Conservation (phyloP, 2,329 filamentous ascomycete species). For the Xylaria sp. region DNA sequence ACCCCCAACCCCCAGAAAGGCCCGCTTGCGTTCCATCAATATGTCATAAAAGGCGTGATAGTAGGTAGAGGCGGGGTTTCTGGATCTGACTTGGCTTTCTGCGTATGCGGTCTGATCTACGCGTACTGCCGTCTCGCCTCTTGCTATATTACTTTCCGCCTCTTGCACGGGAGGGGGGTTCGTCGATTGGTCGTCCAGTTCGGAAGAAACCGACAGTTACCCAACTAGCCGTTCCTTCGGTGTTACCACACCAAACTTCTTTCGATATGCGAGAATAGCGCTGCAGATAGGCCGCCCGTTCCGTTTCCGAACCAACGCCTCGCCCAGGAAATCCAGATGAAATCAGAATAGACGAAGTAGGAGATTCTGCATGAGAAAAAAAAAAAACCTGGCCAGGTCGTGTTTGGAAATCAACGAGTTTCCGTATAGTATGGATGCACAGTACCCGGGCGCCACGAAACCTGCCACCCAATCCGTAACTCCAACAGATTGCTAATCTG, state of each 20-base stretch:
- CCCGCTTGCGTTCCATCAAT: conserved; percentile 13
- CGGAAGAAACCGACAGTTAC: conserved; percentile 1
- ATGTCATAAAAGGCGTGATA: conserved; percentile 12
- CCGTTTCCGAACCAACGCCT: conserved; percentile 28
- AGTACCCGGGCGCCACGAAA: background rate
- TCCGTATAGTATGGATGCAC: background rate
- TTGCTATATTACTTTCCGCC: conserved; percentile 5
- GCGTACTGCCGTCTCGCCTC: conserved; percentile 7
- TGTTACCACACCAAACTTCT: conserved; percentile 7
- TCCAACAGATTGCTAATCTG: background rate
- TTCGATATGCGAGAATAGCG: conserved; percentile 6
- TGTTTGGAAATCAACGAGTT: background rate
- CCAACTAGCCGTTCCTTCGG: background rate
- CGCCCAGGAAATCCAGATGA: conserved; percentile 29
- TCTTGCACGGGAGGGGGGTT: background rate
- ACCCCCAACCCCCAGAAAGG: background rate
- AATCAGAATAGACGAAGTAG: conserved; percentile 15
- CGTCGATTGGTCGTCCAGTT: conserved; percentile 1
- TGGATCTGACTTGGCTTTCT: conserved; percentile 19
- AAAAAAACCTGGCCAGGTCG: background rate
- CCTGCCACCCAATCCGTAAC: background rate
- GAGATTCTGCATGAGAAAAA: conserved; percentile 22
- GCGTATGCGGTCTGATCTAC: conserved; percentile 21
- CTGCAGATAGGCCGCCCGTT: conserved; percentile 20
- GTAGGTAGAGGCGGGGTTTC: conserved; percentile 13